Evolutionary conservation across 2,329 filamentous ascomycete species (phyloP), one percentile per base, ranked within the genome.

Genomic region (Scleromitrula shiraiana): DNA sequence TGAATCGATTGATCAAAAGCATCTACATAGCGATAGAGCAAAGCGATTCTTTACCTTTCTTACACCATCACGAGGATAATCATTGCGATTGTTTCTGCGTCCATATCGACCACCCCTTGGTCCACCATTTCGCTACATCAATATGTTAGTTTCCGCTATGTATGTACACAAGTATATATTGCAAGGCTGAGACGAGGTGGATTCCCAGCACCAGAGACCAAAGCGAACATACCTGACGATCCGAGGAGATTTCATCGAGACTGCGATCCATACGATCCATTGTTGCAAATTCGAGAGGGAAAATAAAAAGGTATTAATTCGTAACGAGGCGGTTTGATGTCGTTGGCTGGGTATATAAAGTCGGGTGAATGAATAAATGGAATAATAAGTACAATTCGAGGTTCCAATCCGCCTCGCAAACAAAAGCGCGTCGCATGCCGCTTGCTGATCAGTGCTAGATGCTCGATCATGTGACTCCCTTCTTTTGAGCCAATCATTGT

Each of bases 61-160:
- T 66, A 91, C 78, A 70, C 87, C 87, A 70, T 93, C 87, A 70
- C 86, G 83, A 63, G 85, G 84, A 60, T 77, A 83, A 39, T 73
- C 72, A 54, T 55, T 62, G 36, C 62, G 54, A 36, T 42, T 62
- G 54, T 57, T 57, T 56, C 61, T 62, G 47, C 59, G 61, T 42
- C 58, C 59, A 51, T 59, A 60, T 49, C 60, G 55, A 51, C 59
- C 56, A 53, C 57, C 58, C 53, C 60, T 56, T 55, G 53, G 50
- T 46, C 60, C 56, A 51, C 59, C 56, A 50, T 56, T 54, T 57
- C 59, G 56, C 59, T 63, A 49, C 24, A 42, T 20, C 48, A 23
- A 60, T 49, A 41, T 9, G 14, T 27, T 32, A 49, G 43, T 45
- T 22, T 39, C 40, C 30, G 23, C 29, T 42, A 45, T 33, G n/a